Evolutionary conservation across 1,284 basidiomycete genomes (phyloP).

Genomic region (Trichosporon ovoides): DNA sequence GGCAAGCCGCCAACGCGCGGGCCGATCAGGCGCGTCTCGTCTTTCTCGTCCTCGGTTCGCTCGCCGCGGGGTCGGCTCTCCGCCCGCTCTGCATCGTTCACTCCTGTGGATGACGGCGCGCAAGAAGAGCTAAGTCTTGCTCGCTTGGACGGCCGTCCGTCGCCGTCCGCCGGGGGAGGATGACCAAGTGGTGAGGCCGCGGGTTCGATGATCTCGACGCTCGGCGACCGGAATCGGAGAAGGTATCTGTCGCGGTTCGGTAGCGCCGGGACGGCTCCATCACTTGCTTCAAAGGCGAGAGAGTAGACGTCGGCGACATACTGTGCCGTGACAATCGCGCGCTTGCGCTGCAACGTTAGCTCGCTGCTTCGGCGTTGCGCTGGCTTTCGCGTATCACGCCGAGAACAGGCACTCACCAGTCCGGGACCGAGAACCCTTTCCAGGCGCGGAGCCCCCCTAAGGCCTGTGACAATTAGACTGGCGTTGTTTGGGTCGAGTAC

Average conservation of each 20-base stretch:
- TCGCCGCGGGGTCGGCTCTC: not conserved
- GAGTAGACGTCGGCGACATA: conserved; percentile 35
- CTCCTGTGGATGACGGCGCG: not conserved
- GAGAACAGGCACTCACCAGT: conserved; percentile 5
- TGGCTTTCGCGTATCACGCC: not conserved
- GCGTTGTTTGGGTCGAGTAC: conserved; percentile 23
- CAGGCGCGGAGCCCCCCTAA: conserved; percentile 40
- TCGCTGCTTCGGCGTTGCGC: not conserved
- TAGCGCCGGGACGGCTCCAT: conserved; percentile 10
- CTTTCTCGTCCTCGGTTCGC: not conserved
- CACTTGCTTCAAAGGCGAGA: not conserved
- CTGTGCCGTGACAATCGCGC: conserved; percentile 26
- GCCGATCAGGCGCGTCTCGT: conserved; percentile 5
- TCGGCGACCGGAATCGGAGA: conserved; percentile 8
- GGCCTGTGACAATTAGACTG: conserved; percentile 33
- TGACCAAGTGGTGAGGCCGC: not conserved
- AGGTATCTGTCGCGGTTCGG: conserved; percentile 22
- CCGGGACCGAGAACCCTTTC: conserved; percentile 23
- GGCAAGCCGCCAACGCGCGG: not conserved
- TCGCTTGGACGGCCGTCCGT: not conserved
- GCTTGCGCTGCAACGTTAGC: conserved; percentile 18
- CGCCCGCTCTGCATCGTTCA: not conserved
- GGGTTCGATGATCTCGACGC: conserved; percentile 9
- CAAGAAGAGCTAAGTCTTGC: not conserved
- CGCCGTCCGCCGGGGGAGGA: not conserved